Evolutionary conservation across 2,329 filamentous ascomycete genomes (phyloP).

Genomic region (Chaetothyriales sp.): DNA sequence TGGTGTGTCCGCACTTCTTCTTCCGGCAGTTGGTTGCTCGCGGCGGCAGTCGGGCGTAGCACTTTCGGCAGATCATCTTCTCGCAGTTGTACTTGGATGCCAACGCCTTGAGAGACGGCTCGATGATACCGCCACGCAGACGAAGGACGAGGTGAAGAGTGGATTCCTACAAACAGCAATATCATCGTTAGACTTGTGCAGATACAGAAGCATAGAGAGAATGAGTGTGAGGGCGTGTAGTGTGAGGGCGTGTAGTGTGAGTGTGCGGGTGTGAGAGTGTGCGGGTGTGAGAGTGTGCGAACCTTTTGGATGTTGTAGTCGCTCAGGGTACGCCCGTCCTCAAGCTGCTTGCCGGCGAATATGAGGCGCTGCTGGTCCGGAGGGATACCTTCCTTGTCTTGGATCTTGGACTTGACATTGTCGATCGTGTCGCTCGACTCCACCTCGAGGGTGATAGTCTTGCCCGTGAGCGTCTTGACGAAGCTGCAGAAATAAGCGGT

Average conservation of each 20-base stretch:
- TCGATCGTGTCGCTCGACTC: slow-evolving; percentile 98
- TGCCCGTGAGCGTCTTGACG: slow-evolving; percentile 99
- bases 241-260: not conserved
- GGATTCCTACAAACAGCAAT: slow-evolving; percentile 58
- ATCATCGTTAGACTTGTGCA: not conserved
- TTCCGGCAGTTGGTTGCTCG: slow-evolving; percentile 99
- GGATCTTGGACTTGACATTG: slow-evolving; percentile 99
- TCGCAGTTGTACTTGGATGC: slow-evolving; percentile 99
- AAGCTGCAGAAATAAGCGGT: slow-evolving; percentile 48
- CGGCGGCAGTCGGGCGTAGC: slow-evolving; percentile 96
- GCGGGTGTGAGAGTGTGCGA: slow-evolving; percentile 19
- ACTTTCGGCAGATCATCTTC: slow-evolving; percentile 99
- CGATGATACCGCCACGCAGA: slow-evolving; percentile 98
- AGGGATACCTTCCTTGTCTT: slow-evolving; percentile 98
- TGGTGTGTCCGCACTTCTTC: slow-evolving; percentile 99
- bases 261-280: not conserved
- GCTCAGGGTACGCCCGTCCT: slow-evolving; percentile 90
- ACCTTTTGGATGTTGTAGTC: slow-evolving; percentile 99
- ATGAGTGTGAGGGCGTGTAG: not conserved
- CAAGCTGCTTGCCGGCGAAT: slow-evolving; percentile 97
- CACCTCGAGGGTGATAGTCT: slow-evolving; percentile 99
- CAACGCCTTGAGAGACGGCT: slow-evolving; percentile 95
- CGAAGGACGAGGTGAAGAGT: slow-evolving; percentile 97
- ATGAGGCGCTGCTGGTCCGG: slow-evolving; percentile 97
- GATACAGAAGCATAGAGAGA: not conserved